phyloP scores from a whole-genome alignment of 768 basidiomycete genomes.

The Lentinus brumalis region DNA sequence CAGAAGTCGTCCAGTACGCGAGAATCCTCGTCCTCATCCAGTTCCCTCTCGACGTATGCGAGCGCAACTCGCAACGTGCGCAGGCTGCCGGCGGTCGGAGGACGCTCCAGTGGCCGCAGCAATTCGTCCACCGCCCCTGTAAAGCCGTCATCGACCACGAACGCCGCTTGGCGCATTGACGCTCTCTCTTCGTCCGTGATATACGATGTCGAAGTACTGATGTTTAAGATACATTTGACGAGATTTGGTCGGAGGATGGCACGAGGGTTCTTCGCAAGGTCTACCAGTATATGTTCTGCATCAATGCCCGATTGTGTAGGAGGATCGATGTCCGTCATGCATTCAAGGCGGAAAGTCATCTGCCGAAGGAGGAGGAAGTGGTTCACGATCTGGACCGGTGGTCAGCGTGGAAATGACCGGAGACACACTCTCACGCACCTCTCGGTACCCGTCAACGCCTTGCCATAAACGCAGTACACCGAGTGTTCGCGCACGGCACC shows the following conservation, averaged over 20 bases:
- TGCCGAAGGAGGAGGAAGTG: conserved; percentile 72
- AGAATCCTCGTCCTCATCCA: conserved; percentile 60
- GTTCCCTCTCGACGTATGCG: conserved; percentile 54
- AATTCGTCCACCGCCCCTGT: conserved; percentile 65
- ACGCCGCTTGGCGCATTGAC: conserved; percentile 60
- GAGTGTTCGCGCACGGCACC: conserved; percentile 64
- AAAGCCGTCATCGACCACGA: conserved; percentile 70
- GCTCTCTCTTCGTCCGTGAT: conserved; percentile 63
- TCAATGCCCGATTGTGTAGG: conserved; percentile 66
- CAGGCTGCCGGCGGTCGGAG: conserved; percentile 52
- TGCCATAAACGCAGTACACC: conserved; percentile 70
- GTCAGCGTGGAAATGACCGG: neutral
- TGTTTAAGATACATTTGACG: conserved; percentile 56
- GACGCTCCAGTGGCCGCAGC: conserved; percentile 47
- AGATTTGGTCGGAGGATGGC: conserved; percentile 63
- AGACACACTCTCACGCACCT: conserved; percentile 44
- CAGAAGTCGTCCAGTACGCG: conserved; percentile 58
- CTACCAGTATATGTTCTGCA: conserved; percentile 67
- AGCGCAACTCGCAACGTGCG: conserved; percentile 66
- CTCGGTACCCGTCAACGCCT: conserved; percentile 66
- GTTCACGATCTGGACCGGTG: conserved; percentile 61
- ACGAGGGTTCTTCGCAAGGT: conserved; percentile 60
- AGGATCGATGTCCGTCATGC: conserved; percentile 62
- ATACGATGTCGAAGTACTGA: conserved; percentile 59
- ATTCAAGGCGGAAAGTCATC: conserved; percentile 69